A percentile compares a stretch with the other conserved stretches of the same genome.
Evolutionary conservation across 2,329 filamentous ascomycete species (phyloP).

Genomic region (Trichothecium sympodiale): DNA sequence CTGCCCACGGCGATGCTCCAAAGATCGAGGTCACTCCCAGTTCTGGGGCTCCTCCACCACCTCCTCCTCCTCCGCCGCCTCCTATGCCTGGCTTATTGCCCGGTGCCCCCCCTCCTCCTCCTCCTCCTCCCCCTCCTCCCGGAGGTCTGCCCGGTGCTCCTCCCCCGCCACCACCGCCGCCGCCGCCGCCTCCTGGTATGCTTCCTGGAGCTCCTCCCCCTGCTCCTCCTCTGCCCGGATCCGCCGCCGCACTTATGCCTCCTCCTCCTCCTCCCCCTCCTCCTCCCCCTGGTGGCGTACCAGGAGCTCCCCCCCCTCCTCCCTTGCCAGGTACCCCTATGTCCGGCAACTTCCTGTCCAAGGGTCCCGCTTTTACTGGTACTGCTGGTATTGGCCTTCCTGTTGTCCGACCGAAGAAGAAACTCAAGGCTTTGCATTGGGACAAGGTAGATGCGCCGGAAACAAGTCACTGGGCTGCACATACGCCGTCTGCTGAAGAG

Average conservation of each 20-base stretch:
- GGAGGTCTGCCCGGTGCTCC: slow-evolving; percentile 13
- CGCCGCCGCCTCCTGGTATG: slow-evolving; percentile 13
- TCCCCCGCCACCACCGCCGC: slow-evolving; percentile 27
- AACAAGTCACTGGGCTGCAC: slow-evolving; percentile 84
- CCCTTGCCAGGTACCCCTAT: slow-evolving; percentile 48
- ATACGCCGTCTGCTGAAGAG: slow-evolving; percentile 74
- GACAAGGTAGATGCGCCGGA: slow-evolving; percentile 93
- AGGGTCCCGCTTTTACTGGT: slow-evolving; percentile 41
- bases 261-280: slow-evolving; percentile 28
- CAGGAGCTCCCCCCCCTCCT: slow-evolving; percentile 45
- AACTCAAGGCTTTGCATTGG: slow-evolving; percentile 98
- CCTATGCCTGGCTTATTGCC: slow-evolving; percentile 34
- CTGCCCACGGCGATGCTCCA: slow-evolving; percentile 47
- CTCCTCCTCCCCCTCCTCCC: slow-evolving; percentile 35
- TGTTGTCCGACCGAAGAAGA: slow-evolving; percentile 90
- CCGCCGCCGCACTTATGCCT: slow-evolving; percentile 5
- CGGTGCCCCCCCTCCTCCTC: slow-evolving; percentile 35
- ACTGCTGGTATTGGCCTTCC: slow-evolving; percentile 56
- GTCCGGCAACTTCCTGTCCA: slow-evolving; percentile 66
- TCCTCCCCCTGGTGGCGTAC: slow-evolving; percentile 25
- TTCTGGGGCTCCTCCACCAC: slow-evolving; percentile 27
- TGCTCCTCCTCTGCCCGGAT: slow-evolving; percentile 27
- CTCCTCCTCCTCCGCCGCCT: slow-evolving; percentile 34
- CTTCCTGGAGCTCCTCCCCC: slow-evolving; percentile 12
- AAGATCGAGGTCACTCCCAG: slow-evolving; percentile 45